phyloP scores from a whole-genome alignment of 2,329 filamentous ascomycete genomes.

The Venturiaceae sp. region DNA sequence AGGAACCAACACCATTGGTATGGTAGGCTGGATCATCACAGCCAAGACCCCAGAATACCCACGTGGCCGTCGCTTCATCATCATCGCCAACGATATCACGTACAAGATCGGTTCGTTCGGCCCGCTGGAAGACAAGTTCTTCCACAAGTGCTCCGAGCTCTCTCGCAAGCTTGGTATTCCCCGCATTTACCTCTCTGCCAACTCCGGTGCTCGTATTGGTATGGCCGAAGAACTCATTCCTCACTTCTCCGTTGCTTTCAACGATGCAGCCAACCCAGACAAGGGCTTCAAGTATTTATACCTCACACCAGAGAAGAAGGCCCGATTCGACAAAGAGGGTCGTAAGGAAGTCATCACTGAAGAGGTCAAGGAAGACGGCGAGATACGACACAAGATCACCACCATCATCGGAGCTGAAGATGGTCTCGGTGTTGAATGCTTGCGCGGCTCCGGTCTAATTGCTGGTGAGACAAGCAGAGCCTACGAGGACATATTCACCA shows the following conservation, averaged over 20 bases:
- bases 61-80: conserved; percentile 80
- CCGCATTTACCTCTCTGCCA: conserved; percentile 94
- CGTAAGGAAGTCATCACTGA: conserved; percentile 77
- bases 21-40: conserved; percentile 97
- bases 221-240: conserved; percentile 95
- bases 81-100: conserved; percentile 98
- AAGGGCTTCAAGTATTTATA: conserved; percentile 96
- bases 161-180: conserved; percentile 91
- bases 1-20: conserved; percentile 90
- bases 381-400: conserved; percentile 87
- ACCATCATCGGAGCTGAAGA: conserved; percentile 91
- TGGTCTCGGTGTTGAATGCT: conserved; percentile 92
- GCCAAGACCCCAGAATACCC: conserved; percentile 95
- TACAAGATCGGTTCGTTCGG: conserved; percentile 98
- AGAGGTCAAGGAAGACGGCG: conserved; percentile 72
- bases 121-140: conserved; percentile 93
- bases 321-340: conserved; percentile 72
- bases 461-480: conserved; percentile 93
- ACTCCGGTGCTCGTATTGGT: conserved; percentile 95
- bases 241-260: conserved; percentile 96
- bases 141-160: conserved; percentile 97
- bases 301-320: conserved; percentile 76
- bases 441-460: conserved; percentile 95
- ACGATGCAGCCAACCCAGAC: conserved; percentile 70
- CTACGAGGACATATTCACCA: conserved; percentile 98